Percentiles rank a stretch among this genome's conserved stretches.
These are phyloP conservation scores for Fagus sylvatica DNA, from an alignment of 306 rosid genomes.

Conservation along the genomic window DNA sequence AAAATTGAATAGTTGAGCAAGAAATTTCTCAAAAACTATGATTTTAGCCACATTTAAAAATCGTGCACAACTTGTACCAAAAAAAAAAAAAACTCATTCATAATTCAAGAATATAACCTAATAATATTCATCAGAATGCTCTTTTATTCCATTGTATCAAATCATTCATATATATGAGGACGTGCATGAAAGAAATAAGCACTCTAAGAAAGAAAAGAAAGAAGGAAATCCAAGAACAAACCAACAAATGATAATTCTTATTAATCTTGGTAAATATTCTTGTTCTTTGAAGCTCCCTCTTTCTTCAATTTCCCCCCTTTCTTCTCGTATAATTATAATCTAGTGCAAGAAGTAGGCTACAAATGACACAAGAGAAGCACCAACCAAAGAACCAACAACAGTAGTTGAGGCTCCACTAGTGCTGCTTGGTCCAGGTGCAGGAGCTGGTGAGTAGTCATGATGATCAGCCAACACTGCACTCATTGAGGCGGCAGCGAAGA, in stretches of 20 bases:
- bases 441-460: constrained; percentile 1
- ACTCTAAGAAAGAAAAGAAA: neutral
- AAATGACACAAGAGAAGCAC: constrained; percentile 32
- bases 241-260: neutral
- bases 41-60: too few relatives aligned
- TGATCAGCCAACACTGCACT: constrained; percentile 19
- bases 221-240: neutral
- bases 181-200: neutral
- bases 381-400: constrained; percentile 25
- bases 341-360: constrained; percentile 24
- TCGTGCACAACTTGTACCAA: too few relatives aligned
- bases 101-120: too few relatives aligned
- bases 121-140: too few relatives aligned
- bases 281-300: neutral
- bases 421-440: constrained; percentile 17
- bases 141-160: neutral
- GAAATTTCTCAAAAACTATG: too few relatives aligned
- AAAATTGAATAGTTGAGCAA: too few relatives aligned
- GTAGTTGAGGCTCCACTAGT: constrained; percentile 13
- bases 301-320: neutral
- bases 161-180: neutral
- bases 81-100: too few relatives aligned
- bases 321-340: neutral
- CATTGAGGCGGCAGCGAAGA: constrained; percentile 29
- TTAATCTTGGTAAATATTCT: neutral